phyloP scores from a whole-genome alignment of 257 asterid genomes.

The Solanum megistacrolobum region DNA sequence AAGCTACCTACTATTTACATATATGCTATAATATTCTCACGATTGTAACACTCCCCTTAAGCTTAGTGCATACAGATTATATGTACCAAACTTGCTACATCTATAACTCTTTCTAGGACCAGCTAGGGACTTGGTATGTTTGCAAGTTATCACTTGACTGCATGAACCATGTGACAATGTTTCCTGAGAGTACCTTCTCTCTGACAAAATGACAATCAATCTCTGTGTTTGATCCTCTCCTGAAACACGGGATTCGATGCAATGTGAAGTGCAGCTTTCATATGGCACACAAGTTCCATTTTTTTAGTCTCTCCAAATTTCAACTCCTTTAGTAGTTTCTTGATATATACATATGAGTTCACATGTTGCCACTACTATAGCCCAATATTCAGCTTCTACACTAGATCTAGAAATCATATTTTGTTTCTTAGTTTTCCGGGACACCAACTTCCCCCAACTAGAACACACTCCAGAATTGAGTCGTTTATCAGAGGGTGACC shows the following conservation, averaged over 20 bases:
- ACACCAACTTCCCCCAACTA: background rate
- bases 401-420: background rate
- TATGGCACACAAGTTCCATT: background rate
- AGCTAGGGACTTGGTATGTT: background rate
- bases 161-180: background rate
- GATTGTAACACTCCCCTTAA: background rate
- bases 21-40: background rate
- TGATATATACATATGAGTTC: background rate
- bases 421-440: too few species aligned
- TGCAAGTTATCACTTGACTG: background rate
- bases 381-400: background rate
- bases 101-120: background rate
- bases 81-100: background rate
- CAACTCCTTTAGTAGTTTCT: background rate
- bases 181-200: background rate
- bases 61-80: background rate
- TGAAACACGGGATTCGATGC: background rate
- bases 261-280: background rate
- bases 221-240: background rate
- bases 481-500: background rate
- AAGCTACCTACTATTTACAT: background rate
- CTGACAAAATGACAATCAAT: background rate
- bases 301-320: background rate
- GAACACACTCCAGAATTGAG: background rate
- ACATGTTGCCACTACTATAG: background rate